Conservation (phyloP, 805 yeast species). For the Barnettozyma populi region DNA sequence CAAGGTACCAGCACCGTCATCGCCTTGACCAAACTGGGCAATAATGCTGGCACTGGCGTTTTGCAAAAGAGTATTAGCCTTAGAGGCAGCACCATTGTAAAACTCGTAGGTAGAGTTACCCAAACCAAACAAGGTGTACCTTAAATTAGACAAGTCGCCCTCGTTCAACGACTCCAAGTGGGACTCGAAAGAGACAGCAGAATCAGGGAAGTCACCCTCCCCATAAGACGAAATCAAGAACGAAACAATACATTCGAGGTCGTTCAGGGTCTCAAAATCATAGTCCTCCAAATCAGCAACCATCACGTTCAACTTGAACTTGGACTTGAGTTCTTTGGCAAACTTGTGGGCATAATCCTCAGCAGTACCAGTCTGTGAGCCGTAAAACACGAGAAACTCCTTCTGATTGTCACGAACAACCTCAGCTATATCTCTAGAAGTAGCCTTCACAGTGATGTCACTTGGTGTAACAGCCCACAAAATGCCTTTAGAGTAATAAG, state of each 20-base stretch:
- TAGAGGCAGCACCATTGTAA: slow-evolving; percentile 77
- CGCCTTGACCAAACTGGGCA: slow-evolving; percentile 86
- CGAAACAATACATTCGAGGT: slow-evolving; percentile 57
- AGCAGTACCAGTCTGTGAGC: slow-evolving; percentile 98
- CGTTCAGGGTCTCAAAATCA: slow-evolving; percentile 72
- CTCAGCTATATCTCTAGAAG: slow-evolving; percentile 53
- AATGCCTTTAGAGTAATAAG: slow-evolving; percentile 62
- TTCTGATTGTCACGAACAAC: slow-evolving; percentile 58
- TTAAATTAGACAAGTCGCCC: slow-evolving; percentile 50
- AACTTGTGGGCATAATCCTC: slow-evolving; percentile 93
- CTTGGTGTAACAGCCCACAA: slow-evolving; percentile 39
- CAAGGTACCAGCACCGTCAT: slow-evolving; percentile 90
- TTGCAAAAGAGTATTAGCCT: slow-evolving; percentile 43
- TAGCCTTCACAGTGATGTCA: slow-evolving; percentile 30
- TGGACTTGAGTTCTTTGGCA: slow-evolving; percentile 79
- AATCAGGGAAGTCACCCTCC: slow-evolving; percentile 98
- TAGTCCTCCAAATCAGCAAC: slow-evolving; percentile 85
- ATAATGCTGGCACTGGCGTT: slow-evolving; percentile 68
- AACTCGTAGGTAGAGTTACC: slow-evolving; percentile 95
- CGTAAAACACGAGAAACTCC: slow-evolving; percentile 76
- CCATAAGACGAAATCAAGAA: slow-evolving; percentile 92
- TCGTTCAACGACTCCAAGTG: slow-evolving; percentile 52
- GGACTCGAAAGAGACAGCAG: slow-evolving; percentile 76
- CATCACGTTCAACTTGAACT: slow-evolving; percentile 78
- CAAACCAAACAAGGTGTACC: slow-evolving; percentile 78